phyloP scores from a whole-genome alignment of 176 grass and related monocot species.

The Avena atlantica region DNA sequence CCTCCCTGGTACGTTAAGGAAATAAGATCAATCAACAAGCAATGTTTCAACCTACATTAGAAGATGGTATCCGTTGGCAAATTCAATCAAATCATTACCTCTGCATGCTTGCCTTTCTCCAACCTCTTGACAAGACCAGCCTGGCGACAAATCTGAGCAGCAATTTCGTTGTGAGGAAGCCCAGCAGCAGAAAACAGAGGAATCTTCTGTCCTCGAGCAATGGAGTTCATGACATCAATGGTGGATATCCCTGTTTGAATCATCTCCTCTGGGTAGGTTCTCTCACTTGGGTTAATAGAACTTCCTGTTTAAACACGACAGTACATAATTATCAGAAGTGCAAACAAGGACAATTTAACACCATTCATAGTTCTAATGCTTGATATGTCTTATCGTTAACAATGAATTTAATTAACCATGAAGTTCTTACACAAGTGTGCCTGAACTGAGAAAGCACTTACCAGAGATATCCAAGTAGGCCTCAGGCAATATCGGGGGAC shows the following conservation, averaged over 20 bases:
- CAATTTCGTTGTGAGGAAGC: slow-evolving; percentile 98
- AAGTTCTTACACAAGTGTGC: background rate
- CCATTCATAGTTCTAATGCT: no score
- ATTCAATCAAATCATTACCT: slow-evolving; percentile 47
- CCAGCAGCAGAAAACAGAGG: slow-evolving; percentile 99
- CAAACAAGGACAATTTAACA: slow-evolving; percentile 9
- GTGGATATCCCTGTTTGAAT: slow-evolving; percentile 99
- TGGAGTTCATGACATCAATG: slow-evolving; percentile 99
- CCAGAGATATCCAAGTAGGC: slow-evolving; percentile 99
- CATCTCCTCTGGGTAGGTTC: slow-evolving; percentile 99
- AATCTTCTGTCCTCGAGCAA: slow-evolving; percentile 99
- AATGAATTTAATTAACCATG: background rate
- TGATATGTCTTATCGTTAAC: background rate
- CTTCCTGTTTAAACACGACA: slow-evolving; percentile 59
- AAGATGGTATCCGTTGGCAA: background rate
- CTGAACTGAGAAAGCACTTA: slow-evolving; percentile 49
- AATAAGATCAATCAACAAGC: slow-evolving; percentile 2
- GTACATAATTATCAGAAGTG: slow-evolving; percentile 18
- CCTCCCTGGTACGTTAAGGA: slow-evolving; percentile 49
- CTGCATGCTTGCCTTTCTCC: slow-evolving; percentile 82
- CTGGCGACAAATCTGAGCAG: slow-evolving; percentile 99
- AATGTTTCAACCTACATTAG: background rate
- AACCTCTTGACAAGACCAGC: slow-evolving; percentile 95
- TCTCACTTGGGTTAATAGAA: slow-evolving; percentile 99
- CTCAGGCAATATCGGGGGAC: slow-evolving; percentile 90